These are phyloP conservation scores for Fomitopsis palustris DNA, from an alignment of 1,284 basidiomycete genomes.

Conservation along the genomic window DNA sequence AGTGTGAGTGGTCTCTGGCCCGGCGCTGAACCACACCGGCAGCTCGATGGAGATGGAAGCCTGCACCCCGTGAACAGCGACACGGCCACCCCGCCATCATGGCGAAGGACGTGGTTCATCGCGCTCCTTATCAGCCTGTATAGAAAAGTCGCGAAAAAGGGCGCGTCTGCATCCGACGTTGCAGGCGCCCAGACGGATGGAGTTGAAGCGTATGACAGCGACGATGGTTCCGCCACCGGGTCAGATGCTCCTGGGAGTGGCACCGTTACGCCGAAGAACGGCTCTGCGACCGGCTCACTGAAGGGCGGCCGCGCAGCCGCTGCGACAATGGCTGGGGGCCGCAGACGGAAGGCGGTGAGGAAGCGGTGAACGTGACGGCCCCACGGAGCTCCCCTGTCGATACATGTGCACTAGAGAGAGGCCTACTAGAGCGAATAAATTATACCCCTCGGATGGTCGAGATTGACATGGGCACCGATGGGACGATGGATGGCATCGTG, in stretches of 20 bases:
- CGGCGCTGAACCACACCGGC: background rate
- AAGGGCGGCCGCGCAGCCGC: constrained; percentile 31
- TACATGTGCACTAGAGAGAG: background rate
- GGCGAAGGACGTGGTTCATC: constrained; percentile 51
- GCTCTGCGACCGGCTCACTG: constrained; percentile 10
- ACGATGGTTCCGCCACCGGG: constrained; percentile 34
- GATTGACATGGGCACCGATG: no score
- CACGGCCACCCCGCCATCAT: constrained; percentile 42
- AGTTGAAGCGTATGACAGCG: constrained; percentile 23
- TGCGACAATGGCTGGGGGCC: constrained; percentile 52
- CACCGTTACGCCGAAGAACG: constrained; percentile 32
- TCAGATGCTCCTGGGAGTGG: constrained; percentile 37
- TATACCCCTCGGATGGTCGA: background rate
- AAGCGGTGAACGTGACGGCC: constrained; percentile 29
- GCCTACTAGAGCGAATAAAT: background rate
- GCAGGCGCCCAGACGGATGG: constrained; percentile 9
- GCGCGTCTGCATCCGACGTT: constrained; percentile 16
- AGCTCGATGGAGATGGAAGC: constrained; percentile 44
- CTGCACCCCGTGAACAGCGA: constrained; percentile 49
- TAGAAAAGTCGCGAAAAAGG: constrained; percentile 29
- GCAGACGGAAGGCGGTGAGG: constrained; percentile 50
- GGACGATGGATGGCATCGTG: background rate
- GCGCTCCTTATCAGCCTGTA: constrained; percentile 34
- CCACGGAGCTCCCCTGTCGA: background rate
- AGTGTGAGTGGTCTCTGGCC: constrained; percentile 2